Base-by-base conservation (phyloP, 257 asterid genomes). In the Solanum medicagineum region DNA sequence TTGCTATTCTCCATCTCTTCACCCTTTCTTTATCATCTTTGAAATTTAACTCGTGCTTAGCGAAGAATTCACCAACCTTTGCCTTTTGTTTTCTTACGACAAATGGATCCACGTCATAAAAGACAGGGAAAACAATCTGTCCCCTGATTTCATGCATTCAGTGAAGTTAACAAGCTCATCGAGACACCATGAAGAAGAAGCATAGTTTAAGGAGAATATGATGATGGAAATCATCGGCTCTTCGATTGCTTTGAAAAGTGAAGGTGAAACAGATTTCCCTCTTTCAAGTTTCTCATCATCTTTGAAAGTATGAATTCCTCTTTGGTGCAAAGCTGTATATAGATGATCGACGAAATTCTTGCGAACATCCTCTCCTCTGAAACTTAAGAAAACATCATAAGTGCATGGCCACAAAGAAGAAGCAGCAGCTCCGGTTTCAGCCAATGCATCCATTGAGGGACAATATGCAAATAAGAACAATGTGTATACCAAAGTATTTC, bases 81-180 rank as follows among this genome's bases (percentile, higher is more conserved):
- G 57, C 83, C 4, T 71, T 56, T 19, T 55, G 59, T 54, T 84
- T 84, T 49, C 71, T 54, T 24, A 71, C 29, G 6, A 20, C 73
- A 10, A 59, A 84, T 70, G 86, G 83, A 73, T 84, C 83, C 86
- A 70, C 83, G 59, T 70, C 66, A 56, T 55, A 71, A 36, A 54
- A 70, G 47, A 84, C 59, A 19, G 82, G 83, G 17, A 84, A 29
- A 83, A 65, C 81, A 20, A 73, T 73, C 36, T 44, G 55, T 44
- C 56, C 56, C 36, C 20, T 73, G 56, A 71, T 71, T 44, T 71
- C 80, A 71, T 71, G 19, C 81, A 73, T 73, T 73, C 56, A 1
- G 3, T 73, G 81, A 73, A 44, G 36, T 73, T 73, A 44, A 73
- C 81, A 3, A 73, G 56, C 20, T 73, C 56, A 19, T 71, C 80